A percentile compares a stretch with the other conserved stretches of the same genome.
Evolutionary conservation across 495 filamentous ascomycete genomes (phyloP).

Genomic region (Cudoniella acicularis): DNA sequence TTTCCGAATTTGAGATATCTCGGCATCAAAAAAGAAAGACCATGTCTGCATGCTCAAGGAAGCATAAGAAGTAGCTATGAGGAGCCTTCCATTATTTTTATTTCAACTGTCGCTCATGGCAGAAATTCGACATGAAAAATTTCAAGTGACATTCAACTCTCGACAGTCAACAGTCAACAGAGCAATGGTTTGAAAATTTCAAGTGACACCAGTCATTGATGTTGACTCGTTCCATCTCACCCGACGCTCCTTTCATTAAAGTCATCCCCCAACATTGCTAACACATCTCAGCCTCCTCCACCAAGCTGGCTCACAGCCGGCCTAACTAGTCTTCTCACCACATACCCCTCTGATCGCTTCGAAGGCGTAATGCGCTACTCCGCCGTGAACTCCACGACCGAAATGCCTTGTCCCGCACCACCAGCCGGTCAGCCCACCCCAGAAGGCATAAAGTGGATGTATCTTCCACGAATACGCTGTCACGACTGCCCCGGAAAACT

Average conservation of each 20-base stretch:
- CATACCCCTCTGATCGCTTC: conserved; percentile 74
- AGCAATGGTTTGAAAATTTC: too few relatives aligned
- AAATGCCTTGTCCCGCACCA: conserved; percentile 46
- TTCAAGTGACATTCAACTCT: too few relatives aligned
- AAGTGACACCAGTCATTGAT: too few relatives aligned
- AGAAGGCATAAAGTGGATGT: conserved; percentile 62
- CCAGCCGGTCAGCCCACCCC: conserved; percentile 46
- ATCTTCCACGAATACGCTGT: conserved; percentile 81
- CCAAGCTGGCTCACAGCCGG: conserved; percentile 74
- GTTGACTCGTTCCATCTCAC: too few relatives aligned
- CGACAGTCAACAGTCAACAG: too few relatives aligned
- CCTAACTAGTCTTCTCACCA: conserved; percentile 55
- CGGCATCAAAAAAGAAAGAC: conserved; percentile 6
- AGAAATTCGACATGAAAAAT: too few relatives aligned
- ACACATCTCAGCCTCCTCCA: conserved; percentile 59
- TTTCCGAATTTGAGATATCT: neutral
- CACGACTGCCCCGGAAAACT: conserved; percentile 89
- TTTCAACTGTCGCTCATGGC: too few relatives aligned
- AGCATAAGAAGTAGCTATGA: too few relatives aligned
- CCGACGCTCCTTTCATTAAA: too few relatives aligned
- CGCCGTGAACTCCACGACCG: conserved; percentile 65
- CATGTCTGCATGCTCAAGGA: too few relatives aligned
- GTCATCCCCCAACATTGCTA: too few relatives aligned
- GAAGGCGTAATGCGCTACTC: conserved; percentile 86
- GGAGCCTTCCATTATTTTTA: too few relatives aligned